Conservation (phyloP, 192 early-diverging fungal genomes). For the Coemansia sp. region DNA sequence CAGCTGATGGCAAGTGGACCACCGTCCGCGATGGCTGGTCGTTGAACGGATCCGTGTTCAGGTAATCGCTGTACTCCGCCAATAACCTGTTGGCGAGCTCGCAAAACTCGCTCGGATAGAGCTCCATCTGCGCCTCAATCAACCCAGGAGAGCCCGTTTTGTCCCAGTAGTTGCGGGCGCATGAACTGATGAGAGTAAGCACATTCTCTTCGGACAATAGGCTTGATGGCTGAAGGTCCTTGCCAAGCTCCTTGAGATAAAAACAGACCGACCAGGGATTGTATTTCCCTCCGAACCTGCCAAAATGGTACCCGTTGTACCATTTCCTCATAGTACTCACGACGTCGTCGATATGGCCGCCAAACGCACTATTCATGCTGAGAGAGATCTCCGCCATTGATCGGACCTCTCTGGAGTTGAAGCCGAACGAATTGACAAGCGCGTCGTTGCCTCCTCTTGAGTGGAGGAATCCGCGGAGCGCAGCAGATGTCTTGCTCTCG, state of each 20-base stretch:
- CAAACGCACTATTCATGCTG: too few relatives aligned
- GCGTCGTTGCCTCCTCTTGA: too few relatives aligned
- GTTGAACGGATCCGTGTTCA: too few relatives aligned
- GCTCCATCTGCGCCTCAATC: conserved; percentile 29
- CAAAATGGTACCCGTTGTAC: conserved; percentile 43
- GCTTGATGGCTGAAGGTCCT: conserved; percentile 5
- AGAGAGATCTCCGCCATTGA: too few relatives aligned
- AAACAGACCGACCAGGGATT: conserved; percentile 49
- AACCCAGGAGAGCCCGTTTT: conserved; percentile 23
- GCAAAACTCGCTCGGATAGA: conserved; percentile 17
- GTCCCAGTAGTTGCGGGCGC: conserved; percentile 24
- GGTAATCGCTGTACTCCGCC: background rate
- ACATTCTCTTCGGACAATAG: background rate
- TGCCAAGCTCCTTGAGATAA: conserved; percentile 28
- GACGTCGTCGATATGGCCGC: background rate
- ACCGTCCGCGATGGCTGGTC: too few relatives aligned
- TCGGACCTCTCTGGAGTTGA: too few relatives aligned
- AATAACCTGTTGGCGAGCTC: conserved; percentile 18
- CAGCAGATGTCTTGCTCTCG: too few relatives aligned
- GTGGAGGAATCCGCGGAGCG: too few relatives aligned
- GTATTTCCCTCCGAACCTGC: conserved; percentile 42
- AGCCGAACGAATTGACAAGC: too few relatives aligned
- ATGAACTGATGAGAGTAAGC: conserved; percentile 4
- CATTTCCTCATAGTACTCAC: conserved; percentile 2
- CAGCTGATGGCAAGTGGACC: too few relatives aligned